These are phyloP conservation scores for Citrus inodora DNA, from an alignment of 345 rosid species.

Conservation along the genomic window DNA sequence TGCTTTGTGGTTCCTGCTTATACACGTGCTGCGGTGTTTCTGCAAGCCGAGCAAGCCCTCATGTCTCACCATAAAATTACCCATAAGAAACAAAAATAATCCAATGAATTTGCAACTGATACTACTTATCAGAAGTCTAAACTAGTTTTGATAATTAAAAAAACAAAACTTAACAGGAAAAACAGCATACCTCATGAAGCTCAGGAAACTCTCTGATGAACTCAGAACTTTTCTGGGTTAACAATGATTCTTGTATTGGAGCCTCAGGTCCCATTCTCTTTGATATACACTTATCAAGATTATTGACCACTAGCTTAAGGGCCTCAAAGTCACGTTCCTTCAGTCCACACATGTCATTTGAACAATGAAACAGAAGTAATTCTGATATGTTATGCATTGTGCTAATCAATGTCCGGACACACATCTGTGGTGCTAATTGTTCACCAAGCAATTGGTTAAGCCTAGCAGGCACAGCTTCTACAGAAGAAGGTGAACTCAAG, in stretches of 20 bases:
- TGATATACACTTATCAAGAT: conserved; percentile 51
- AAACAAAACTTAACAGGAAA: conserved; percentile 1
- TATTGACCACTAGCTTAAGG: conserved; percentile 54
- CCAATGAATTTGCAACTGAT: not conserved
- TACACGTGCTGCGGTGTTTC: not conserved
- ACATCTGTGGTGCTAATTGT: conserved; percentile 25
- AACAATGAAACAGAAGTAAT: conserved; percentile 60
- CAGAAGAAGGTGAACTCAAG: conserved; percentile 32
- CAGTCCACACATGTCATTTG: conserved; percentile 44
- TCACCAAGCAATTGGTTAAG: conserved; percentile 17
- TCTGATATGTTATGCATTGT: conserved; percentile 70
- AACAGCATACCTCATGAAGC: conserved; percentile 44
- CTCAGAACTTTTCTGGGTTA: conserved; percentile 21
- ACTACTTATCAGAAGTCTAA: not conserved
- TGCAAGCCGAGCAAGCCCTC: not conserved
- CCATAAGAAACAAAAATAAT: not conserved
- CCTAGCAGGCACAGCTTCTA: conserved; percentile 25
- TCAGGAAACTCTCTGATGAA: conserved; percentile 22
- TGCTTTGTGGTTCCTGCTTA: not conserved
- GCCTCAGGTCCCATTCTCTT: conserved; percentile 31
- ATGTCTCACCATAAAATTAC: not conserved
- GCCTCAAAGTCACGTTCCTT: conserved; percentile 47
- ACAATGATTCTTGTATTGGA: conserved; percentile 26
- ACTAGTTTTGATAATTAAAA: not conserved
- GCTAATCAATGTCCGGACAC: conserved; percentile 37